These are phyloP conservation scores for Coccomyxa subellipsoidea DNA, from an alignment of 163 green algal genomes.

Conservation along the genomic window DNA sequence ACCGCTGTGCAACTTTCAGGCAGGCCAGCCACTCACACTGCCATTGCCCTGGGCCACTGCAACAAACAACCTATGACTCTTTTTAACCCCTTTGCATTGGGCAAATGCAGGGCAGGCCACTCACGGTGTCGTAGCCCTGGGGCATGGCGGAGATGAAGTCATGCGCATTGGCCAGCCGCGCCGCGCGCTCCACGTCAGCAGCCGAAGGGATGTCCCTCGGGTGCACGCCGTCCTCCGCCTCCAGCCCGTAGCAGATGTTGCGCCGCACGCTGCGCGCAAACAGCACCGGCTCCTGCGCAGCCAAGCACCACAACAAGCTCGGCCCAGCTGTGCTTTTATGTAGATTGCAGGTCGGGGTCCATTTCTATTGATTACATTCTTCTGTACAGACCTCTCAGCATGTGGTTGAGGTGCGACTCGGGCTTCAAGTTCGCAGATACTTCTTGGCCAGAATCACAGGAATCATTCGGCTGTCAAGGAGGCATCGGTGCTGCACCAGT, in stretches of 20 bases:
- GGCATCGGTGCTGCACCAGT: too few relatives aligned
- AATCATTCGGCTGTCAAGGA: too few relatives aligned
- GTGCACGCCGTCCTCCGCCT: constrained; percentile 41
- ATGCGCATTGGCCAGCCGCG: constrained; percentile 62
- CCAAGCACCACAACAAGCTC: neutral
- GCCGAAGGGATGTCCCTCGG: constrained; percentile 27
- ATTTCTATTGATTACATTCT: neutral
- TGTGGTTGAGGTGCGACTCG: neutral
- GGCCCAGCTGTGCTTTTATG: neutral
- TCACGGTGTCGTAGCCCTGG: constrained; percentile 42
- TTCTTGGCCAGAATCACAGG: too few relatives aligned
- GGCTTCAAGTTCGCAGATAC: neutral
- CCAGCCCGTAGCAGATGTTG: constrained; percentile 57
- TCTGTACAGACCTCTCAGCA: neutral
- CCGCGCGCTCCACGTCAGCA: constrained; percentile 47
- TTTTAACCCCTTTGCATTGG: too few relatives aligned
- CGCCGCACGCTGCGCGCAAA: constrained; percentile 41
- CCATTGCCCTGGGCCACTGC: too few relatives aligned
- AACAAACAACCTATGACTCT: too few relatives aligned
- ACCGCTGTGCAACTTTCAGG: too few relatives aligned
- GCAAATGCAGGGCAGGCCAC: neutral
- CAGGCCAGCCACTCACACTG: too few relatives aligned
- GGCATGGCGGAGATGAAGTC: constrained; percentile 73
- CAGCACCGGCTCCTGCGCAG: constrained; percentile 45
- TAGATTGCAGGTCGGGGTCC: neutral